A percentile compares a stretch with the other conserved stretches of the same genome.
These are phyloP conservation scores for Aspergillus udagawae DNA, from an alignment of 2,329 filamentous ascomycete genomes.

Conservation along the genomic window DNA sequence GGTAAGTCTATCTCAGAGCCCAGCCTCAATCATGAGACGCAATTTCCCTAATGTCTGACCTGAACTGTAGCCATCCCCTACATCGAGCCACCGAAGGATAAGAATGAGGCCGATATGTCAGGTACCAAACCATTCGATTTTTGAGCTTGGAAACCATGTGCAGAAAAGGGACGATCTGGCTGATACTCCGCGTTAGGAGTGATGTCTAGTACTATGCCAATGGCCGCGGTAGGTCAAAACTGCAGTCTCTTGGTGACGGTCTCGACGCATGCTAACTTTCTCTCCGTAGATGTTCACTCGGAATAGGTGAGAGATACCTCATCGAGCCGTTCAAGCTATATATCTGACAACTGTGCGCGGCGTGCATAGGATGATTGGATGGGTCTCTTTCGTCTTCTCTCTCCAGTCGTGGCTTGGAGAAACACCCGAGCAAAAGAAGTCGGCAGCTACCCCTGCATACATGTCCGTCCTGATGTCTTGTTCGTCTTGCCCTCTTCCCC, in stretches of 20 bases:
- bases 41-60: conserved; percentile 11
- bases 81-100: conserved; percentile 66
- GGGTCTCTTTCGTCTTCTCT: conserved; percentile 48
- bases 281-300: conserved; percentile 73
- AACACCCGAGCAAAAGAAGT: conserved; percentile 52
- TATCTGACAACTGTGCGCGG: conserved; percentile 7
- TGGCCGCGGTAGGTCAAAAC: conserved; percentile 67
- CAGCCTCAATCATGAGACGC: not conserved
- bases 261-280: conserved; percentile 14
- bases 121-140: conserved; percentile 46
- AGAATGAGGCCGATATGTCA: conserved; percentile 63
- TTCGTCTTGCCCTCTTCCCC: conserved; percentile 42
- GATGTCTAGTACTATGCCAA: conserved; percentile 76
- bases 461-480: conserved; percentile 76
- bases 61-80: conserved; percentile 73
- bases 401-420: conserved; percentile 48
- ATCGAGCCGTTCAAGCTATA: conserved; percentile 5
- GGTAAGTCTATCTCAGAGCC: conserved; percentile 49
- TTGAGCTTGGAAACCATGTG: not conserved
- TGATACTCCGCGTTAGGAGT: conserved; percentile 44
- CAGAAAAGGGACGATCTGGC: not conserved
- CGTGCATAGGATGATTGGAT: conserved; percentile 57
- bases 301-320: conserved; percentile 61
- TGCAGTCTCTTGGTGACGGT: conserved; percentile 6
- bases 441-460: conserved; percentile 63